Conservation (phyloP, 225 moss, liverwort and hornwort genomes). For the Bryum argenteum region DNA sequence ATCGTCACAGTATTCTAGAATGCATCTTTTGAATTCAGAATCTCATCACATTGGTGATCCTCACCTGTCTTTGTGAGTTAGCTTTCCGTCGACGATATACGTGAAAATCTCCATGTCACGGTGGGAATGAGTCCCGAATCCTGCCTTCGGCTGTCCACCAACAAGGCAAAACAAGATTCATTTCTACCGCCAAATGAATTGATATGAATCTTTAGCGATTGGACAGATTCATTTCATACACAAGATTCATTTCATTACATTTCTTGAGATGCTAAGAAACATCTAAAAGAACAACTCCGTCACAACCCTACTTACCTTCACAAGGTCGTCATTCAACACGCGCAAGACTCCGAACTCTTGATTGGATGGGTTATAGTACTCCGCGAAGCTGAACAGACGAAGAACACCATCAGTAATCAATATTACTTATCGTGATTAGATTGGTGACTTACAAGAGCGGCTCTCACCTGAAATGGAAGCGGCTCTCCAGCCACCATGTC, state of each 20-base stretch:
- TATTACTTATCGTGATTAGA: neutral
- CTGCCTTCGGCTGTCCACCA: conserved; percentile 68
- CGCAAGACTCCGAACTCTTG: conserved; percentile 79
- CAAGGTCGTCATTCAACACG: conserved; percentile 94
- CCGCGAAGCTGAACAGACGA: conserved; percentile 69
- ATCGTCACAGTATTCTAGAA: neutral
- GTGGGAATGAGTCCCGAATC: conserved; percentile 82
- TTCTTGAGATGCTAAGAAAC: too few relatives aligned
- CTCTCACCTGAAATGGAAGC: conserved; percentile 83
- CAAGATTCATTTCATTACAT: too few relatives aligned
- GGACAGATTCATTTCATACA: too few relatives aligned
- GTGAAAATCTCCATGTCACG: conserved; percentile 98
- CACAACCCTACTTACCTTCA: conserved; percentile 60
- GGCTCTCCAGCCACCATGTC: conserved; percentile 96
- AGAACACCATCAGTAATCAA: conserved; percentile 11
- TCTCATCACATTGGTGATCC: neutral
- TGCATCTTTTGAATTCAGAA: neutral
- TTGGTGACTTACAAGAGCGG: too few relatives aligned
- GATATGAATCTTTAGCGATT: too few relatives aligned
- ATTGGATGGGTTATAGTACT: conserved; percentile 70
- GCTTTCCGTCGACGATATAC: conserved; percentile 77
- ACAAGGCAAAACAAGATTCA: neutral
- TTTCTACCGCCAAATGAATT: too few relatives aligned
- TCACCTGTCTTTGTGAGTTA: conserved; percentile 96
- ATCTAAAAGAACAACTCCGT: too few relatives aligned